Conservation (phyloP, 2,329 filamentous ascomycete genomes). For the Xylaria sp. region DNA sequence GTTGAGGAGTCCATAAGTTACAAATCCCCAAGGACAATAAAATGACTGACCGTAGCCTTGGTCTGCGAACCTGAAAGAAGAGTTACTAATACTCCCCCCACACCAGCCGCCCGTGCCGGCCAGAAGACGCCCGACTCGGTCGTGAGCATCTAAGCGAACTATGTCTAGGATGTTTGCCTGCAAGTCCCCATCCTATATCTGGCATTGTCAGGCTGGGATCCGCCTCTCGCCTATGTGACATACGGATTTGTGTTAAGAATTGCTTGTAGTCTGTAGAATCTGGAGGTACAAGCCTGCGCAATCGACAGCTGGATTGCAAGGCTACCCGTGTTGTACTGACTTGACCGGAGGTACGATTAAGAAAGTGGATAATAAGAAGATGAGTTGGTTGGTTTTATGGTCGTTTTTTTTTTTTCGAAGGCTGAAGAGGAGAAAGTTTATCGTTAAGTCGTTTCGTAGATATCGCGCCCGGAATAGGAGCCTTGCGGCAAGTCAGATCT, state of each 20-base stretch:
- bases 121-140: not conserved
- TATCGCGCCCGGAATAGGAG: conserved; percentile 59
- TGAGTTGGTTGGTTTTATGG: conserved; percentile 45
- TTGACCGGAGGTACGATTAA: conserved; percentile 44
- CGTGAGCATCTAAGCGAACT: conserved; percentile 11
- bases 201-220: conserved; percentile 8
- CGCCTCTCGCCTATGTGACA: conserved; percentile 15
- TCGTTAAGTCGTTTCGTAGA: conserved; percentile 59
- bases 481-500: conserved; percentile 74
- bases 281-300: conserved; percentile 34
- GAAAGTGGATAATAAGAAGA: conserved; percentile 46
- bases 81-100: conserved; percentile 7
- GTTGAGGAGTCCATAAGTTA: conserved; percentile 8
- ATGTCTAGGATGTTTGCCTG: conserved; percentile 9
- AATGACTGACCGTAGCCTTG: not conserved
- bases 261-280: conserved; percentile 23
- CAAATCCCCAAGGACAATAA: conserved; percentile 2
- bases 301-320: conserved; percentile 39
- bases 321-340: conserved; percentile 42
- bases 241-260: conserved; percentile 27
- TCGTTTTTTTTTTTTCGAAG: conserved; percentile 30
- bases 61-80: conserved; percentile 7
- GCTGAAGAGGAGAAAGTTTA: conserved; percentile 44
- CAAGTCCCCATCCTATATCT: conserved; percentile 9
- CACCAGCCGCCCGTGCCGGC: not conserved